Base-by-base conservation (phyloP, 371 early-diverging fungal genomes). In the Rhizopus arrhizus region DNA sequence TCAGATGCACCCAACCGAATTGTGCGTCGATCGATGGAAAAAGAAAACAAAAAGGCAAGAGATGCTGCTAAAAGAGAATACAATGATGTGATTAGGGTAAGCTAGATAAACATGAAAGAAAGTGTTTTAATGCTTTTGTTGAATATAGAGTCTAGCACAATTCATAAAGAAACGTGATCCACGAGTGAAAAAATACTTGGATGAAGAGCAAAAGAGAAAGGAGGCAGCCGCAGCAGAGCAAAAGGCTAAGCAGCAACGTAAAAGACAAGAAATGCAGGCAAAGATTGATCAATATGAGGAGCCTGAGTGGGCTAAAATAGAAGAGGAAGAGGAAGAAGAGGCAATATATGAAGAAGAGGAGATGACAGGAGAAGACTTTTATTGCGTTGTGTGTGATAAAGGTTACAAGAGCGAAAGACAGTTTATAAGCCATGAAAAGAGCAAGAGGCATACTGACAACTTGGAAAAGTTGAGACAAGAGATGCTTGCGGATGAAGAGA, bases 41-140 rank as follows among this genome's bases (percentile, higher is more conserved):
- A 91, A 64, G 94, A 96, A 56, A 97, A 97, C 75, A 85, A 86
- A 67, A 91, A 90, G 65, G 74, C 85, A n/a, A 74, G 97, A 35
- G 93, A 93, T n/a, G 65, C 73, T 4, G 95, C 87, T n/a, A 78
- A 87, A 43, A 82, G 84, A 31, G 95, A 93, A 62, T 98, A 90
- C 70, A 91, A 86, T 66, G 94, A 93, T 29, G 85, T 93, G 0
- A 91, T 98, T 1, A 57, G 84, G 59, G 86, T 84, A 85, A 70
- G 74, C 15, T 15, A 47, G 28, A 6, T 34, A 22, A 22, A 22
- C 22, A 22, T 22, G 22, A 22, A 31, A 6, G 6, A 1, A 29
- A 15, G 16, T 35, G n/a, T 11, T 1, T 35, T 11, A 29, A 13
- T 13, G 22, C 22, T 22, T 22, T 22, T 22, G 22, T 22, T 22